Evolutionary conservation across 768 basidiomycete species (phyloP).

Genomic region (Gymnopilus dilepis): DNA sequence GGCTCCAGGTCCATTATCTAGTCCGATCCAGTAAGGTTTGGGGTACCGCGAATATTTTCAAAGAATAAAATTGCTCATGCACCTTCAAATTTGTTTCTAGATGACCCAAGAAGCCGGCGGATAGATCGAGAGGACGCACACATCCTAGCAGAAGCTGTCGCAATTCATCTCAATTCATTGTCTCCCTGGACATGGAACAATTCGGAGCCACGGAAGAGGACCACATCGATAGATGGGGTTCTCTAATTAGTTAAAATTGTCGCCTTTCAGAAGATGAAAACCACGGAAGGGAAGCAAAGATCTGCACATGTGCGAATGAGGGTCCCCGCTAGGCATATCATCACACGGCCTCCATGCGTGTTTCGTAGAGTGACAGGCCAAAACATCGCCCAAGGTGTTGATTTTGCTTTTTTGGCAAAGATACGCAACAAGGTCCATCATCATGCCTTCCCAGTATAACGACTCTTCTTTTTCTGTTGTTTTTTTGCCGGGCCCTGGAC

Average conservation of each 20-base stretch:
- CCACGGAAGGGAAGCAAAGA: slow-evolving; percentile 29
- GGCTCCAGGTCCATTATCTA: slow-evolving; percentile 11
- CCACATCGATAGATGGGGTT: slow-evolving; percentile 35
- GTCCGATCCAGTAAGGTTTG: slow-evolving; percentile 14
- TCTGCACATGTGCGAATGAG: slow-evolving; percentile 24
- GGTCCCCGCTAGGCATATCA: slow-evolving; percentile 27
- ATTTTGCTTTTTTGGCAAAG: slow-evolving; percentile 18
- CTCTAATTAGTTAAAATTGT: slow-evolving; percentile 12
- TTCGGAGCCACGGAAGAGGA: slow-evolving; percentile 15
- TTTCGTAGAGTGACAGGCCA: slow-evolving; percentile 13
- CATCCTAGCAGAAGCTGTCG: slow-evolving; percentile 7
- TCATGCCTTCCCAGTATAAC: not conserved
- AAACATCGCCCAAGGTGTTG: slow-evolving; percentile 3
- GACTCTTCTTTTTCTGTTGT: not conserved
- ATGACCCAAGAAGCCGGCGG: slow-evolving; percentile 22
- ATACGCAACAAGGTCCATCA: not conserved
- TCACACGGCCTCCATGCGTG: slow-evolving; percentile 28
- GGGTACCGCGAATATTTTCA: slow-evolving; percentile 1
- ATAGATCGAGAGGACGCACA: slow-evolving; percentile 6
- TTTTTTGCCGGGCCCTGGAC: not conserved
- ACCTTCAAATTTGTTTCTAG: slow-evolving; percentile 12
- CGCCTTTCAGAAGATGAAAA: slow-evolving; percentile 23
- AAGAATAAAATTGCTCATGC: not conserved
- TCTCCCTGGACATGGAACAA: slow-evolving; percentile 21
- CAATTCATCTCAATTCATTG: slow-evolving; percentile 10